Evolutionary conservation across 495 filamentous ascomycete species (phyloP), one percentile per base, ranked within the genome.

Genomic region (Rhizodiscina lignyota): DNA sequence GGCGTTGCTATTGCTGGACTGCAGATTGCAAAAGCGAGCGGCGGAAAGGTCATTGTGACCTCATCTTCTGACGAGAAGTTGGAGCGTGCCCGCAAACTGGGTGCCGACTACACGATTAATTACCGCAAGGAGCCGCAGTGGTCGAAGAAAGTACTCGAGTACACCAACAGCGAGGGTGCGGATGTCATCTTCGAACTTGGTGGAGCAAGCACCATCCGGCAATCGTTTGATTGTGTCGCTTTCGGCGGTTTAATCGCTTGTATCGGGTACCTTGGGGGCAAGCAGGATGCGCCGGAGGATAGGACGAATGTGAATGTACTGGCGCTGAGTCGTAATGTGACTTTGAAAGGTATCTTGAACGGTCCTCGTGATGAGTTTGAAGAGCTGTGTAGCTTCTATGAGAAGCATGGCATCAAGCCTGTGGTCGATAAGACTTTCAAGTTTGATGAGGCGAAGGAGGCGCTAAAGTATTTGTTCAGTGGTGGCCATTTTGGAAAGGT

Each of bases 21-120:
- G n/a, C n/a, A n/a, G n/a, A 87, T 89, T 44, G 83, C 83, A 31
- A 86, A 83, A 56, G 79, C 80, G 0, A 79, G 76, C 8, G 81
- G 83, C 26, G 83, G 81, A 3, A 72, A 44, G 5, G 79, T 89
- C 21, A 87, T 92, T 38, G 72, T 81, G 0, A 89, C 83, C 0
- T 89, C 83, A 0, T 83, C 77, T 0, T 72, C 71, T 1, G 60
- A 62, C 0, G 55, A 59, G 16, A 89, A 89, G 60, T 74, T 51
- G 11, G 63, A 77, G 30, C 58, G 57, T 18, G 57, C 86, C 35
- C 80, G 76, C 58, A 55, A 74, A 44, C 64, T 85, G 5, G 82
- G 79, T 33, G 81, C 80, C 2, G 75, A 85, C 52, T 72, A 83
- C 40, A 58, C 85, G 33, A 62, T 86, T 40, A 86, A 86, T 60